phyloP scores from a whole-genome alignment of 768 basidiomycete species.

The Termitomyces sp. region DNA sequence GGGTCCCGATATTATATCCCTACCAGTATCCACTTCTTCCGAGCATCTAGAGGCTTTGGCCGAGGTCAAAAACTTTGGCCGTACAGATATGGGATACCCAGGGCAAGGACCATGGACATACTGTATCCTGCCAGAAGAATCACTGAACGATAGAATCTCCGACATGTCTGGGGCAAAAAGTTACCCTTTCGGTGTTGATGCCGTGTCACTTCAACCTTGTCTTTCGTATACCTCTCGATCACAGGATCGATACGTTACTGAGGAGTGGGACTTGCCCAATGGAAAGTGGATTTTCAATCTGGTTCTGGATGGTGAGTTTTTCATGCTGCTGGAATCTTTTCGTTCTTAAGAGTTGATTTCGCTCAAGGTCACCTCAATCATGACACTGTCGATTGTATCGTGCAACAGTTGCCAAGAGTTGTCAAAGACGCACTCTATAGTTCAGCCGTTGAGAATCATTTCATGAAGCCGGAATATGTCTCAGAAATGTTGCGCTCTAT shows the following conservation, averaged over 20 bases:
- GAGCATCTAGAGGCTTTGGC: slow-evolving; percentile 45
- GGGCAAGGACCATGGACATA: slow-evolving; percentile 51
- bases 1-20: slow-evolving; percentile 23
- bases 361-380: slow-evolving; percentile 11
- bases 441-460: background rate
- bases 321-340: background rate
- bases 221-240: slow-evolving; percentile 17
- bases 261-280: slow-evolving; percentile 23
- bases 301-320: slow-evolving; percentile 28
- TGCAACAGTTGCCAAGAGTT: slow-evolving; percentile 3
- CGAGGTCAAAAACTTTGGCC: slow-evolving; percentile 46
- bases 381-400: slow-evolving; percentile 8
- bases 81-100: slow-evolving; percentile 48
- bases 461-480: background rate
- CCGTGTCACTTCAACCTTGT: slow-evolving; percentile 29
- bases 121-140: slow-evolving; percentile 35
- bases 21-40: slow-evolving; percentile 37
- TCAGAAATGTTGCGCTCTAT: slow-evolving; percentile 3
- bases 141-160: slow-evolving; percentile 31
- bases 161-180: slow-evolving; percentile 27
- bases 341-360: background rate
- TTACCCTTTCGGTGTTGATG: slow-evolving; percentile 14
- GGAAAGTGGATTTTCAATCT: slow-evolving; percentile 28
- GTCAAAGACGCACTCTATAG: slow-evolving; percentile 2
- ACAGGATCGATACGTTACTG: slow-evolving; percentile 28